Conservation (phyloP, 2,329 filamentous ascomycete species). For the Aspergillus sp. region DNA sequence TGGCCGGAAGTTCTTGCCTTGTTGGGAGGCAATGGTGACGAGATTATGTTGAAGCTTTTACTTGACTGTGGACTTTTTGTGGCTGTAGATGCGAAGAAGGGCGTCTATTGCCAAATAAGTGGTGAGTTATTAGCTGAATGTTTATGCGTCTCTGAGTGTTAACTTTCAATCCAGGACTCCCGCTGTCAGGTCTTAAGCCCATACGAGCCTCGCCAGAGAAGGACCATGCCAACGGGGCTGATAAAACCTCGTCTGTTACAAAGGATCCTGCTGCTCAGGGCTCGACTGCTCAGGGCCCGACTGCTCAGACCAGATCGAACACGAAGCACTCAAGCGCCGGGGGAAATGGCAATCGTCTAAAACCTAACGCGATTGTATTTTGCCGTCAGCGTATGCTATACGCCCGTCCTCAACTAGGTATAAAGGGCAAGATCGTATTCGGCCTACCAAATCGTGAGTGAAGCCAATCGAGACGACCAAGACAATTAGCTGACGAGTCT, state of each 20-base stretch:
- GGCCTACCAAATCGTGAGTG: constrained; percentile 64
- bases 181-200: constrained; percentile 31
- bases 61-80: constrained; percentile 76
- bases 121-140: constrained; percentile 51
- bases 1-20: constrained; percentile 77
- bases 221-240: neutral
- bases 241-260: neutral
- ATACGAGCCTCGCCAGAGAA: constrained; percentile 12
- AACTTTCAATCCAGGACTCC: constrained; percentile 24
- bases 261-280: neutral
- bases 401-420: constrained; percentile 69
- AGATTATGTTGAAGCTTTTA: constrained; percentile 74
- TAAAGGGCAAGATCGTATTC: constrained; percentile 65
- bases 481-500: neutral
- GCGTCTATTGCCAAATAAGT: constrained; percentile 76
- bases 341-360: constrained; percentile 14
- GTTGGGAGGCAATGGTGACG: constrained; percentile 72
- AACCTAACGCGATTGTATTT: constrained; percentile 65
- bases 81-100: constrained; percentile 57
- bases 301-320: neutral
- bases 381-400: constrained; percentile 86
- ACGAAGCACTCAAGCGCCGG: neutral
- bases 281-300: neutral
- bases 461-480: constrained; percentile 58
- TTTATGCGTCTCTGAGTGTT: neutral